phyloP scores from a whole-genome alignment of 352 stramenopile species.

The Phytophthora niederhauseri region DNA sequence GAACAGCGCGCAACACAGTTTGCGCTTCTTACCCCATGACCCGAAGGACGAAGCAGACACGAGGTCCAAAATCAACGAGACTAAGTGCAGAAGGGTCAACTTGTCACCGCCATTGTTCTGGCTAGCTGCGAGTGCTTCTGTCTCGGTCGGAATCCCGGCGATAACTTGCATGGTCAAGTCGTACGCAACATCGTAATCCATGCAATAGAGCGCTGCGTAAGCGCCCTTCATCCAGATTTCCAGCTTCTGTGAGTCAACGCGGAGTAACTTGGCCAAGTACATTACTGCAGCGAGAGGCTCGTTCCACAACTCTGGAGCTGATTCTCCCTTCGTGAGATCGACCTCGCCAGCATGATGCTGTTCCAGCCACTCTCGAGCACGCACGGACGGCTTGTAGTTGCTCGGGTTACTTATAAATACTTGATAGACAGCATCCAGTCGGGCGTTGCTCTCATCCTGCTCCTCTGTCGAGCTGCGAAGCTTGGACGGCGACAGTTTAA shows the following conservation, averaged over 20 bases:
- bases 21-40: conserved; percentile 66
- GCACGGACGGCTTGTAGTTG: conserved; percentile 58
- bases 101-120: conserved; percentile 18
- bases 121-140: conserved; percentile 3
- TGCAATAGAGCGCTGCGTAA: conserved; percentile 71
- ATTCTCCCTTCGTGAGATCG: conserved; percentile 4
- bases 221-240: conserved; percentile 69
- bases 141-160: conserved; percentile 23
- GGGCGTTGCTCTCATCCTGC: conserved; percentile 26
- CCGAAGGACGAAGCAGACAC: conserved; percentile 64
- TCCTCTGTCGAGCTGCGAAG: conserved; percentile 33
- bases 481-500: conserved; percentile 44
- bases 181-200: conserved; percentile 67
- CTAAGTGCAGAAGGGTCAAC: conserved; percentile 47
- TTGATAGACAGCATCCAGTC: conserved; percentile 51
- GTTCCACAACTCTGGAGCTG: conserved; percentile 11
- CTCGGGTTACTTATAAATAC: conserved; percentile 70
- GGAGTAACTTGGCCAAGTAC: conserved; percentile 56
- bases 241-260: conserved; percentile 42
- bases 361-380: conserved; percentile 52
- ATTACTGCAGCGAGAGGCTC: conserved; percentile 53
- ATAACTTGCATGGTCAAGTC: conserved; percentile 52
- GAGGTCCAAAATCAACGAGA: conserved; percentile 73
- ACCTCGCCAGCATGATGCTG: conserved; percentile 21
- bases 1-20: conserved; percentile 46